phyloP scores from a whole-genome alignment of 73 alveolate species.

The Stentor roeselii region DNA sequence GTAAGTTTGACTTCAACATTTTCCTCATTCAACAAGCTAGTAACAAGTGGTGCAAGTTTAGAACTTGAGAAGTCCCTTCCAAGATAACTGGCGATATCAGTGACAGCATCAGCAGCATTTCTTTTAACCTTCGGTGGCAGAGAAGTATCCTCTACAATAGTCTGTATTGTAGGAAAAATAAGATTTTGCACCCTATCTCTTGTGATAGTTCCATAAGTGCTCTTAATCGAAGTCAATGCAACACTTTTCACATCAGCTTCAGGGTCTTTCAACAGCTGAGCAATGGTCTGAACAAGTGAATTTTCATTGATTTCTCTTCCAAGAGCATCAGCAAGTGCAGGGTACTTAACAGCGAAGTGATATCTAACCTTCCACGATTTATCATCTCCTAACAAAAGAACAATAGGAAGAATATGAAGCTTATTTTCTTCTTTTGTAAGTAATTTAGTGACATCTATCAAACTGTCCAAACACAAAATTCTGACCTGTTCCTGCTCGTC shows the following conservation, averaged over 20 bases:
- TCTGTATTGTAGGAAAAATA: slow-evolving; percentile 44
- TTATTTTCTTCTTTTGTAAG: slow-evolving; percentile 88
- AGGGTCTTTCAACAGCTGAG: slow-evolving; percentile 84
- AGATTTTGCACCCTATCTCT: slow-evolving; percentile 60
- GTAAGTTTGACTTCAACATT: slow-evolving; percentile 93
- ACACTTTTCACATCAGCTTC: slow-evolving; percentile 95
- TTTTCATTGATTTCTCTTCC: slow-evolving; percentile 88
- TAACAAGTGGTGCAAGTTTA: slow-evolving; percentile 76
- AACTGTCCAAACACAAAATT: slow-evolving; percentile 83
- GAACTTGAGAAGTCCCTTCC: slow-evolving; percentile 54
- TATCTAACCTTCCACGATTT: slow-evolving; percentile 98
- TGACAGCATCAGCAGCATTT: slow-evolving; percentile 14
- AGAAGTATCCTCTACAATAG: slow-evolving; percentile 5
- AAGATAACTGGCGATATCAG: slow-evolving; percentile 13
- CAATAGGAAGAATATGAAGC: slow-evolving; percentile 82
- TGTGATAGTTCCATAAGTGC: slow-evolving; percentile 56
- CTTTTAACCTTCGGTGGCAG: slow-evolving; percentile 32
- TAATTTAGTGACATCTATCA: slow-evolving; percentile 87
- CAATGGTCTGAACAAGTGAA: slow-evolving; percentile 81
- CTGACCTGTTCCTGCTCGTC: slow-evolving; percentile 96
- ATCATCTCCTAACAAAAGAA: slow-evolving; percentile 89
- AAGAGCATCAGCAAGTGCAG: slow-evolving; percentile 94
- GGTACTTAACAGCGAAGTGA: slow-evolving; percentile 89
- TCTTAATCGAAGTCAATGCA: slow-evolving; percentile 77
- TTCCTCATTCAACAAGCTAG: slow-evolving; percentile 91